Conservation (phyloP, 2,329 filamentous ascomycete species). For the Dothiorella sarmentorum region DNA sequence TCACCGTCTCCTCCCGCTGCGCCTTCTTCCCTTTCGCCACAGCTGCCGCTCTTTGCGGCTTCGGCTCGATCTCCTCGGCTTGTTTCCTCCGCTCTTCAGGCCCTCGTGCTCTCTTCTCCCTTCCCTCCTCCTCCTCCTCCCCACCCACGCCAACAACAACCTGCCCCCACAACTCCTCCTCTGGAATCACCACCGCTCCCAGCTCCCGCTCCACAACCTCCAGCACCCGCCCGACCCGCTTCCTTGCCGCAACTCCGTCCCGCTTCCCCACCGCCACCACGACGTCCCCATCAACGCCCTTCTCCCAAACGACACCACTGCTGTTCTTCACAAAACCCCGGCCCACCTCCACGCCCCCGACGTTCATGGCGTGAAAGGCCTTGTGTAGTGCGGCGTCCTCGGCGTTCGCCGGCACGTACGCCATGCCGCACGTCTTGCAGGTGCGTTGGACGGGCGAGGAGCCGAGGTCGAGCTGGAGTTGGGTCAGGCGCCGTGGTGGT, state of each 20-base stretch:
- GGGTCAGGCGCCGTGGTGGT: conserved; percentile 46
- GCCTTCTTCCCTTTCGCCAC: neutral
- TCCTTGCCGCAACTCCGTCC: conserved; percentile 51
- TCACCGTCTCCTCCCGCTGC: conserved; percentile 1
- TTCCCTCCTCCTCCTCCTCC: neutral
- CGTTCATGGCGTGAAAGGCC: conserved; percentile 61
- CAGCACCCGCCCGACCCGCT: conserved; percentile 52
- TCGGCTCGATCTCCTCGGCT: neutral
- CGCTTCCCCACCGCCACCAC: conserved; percentile 58
- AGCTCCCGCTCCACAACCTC: conserved; percentile 62
- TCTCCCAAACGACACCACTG: conserved; percentile 45
- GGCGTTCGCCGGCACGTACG: conserved; percentile 59
- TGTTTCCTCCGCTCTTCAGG: neutral
- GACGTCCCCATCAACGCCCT: conserved; percentile 42
- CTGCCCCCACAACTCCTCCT: conserved; percentile 57
- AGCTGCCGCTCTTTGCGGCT: neutral
- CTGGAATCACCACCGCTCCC: conserved; percentile 57
- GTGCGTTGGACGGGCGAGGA: conserved; percentile 52
- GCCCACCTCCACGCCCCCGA: conserved; percentile 59
- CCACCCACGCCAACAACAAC: conserved; percentile 20
- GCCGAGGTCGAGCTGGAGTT: conserved; percentile 61
- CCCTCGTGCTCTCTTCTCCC: neutral
- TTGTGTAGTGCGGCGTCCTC: conserved; percentile 62
- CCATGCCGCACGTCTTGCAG: conserved; percentile 62
- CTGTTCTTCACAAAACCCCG: conserved; percentile 55